A percentile compares a stretch with the other conserved stretches of the same genome.
Evolutionary conservation across 2,329 filamentous ascomycete genomes (phyloP).

Genomic region (Mollisia scopiformis): DNA sequence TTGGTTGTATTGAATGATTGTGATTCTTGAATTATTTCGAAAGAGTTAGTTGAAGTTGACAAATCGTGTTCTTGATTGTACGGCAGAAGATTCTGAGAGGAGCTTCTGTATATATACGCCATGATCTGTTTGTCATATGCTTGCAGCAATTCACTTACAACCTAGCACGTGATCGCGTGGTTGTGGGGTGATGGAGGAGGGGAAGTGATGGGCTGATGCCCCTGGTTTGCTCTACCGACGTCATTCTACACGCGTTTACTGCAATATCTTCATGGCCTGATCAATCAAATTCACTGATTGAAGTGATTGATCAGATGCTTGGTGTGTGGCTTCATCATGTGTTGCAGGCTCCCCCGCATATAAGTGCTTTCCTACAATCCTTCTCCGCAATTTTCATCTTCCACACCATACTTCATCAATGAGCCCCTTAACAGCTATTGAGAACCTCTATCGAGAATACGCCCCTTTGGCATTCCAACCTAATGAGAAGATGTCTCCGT

Average conservation of each 20-base stretch:
- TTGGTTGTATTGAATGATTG: not conserved
- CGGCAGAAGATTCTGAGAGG: not conserved
- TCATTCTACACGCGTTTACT: not conserved
- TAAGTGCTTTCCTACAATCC: not conserved
- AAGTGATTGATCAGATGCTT: not conserved
- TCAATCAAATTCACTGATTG: not conserved
- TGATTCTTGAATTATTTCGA: slow-evolving; percentile 2
- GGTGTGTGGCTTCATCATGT: not conserved
- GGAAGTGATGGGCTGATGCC: slow-evolving; percentile 3
- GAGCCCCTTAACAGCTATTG: not conserved
- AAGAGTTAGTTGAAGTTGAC: not conserved
- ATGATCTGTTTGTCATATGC: slow-evolving; percentile 8
- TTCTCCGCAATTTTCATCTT: not conserved
- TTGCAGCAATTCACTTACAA: not conserved
- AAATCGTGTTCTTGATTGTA: not conserved
- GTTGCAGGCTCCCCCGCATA: not conserved
- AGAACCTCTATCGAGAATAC: not conserved
- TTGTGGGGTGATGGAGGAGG: slow-evolving; percentile 1
- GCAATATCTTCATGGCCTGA: not conserved
- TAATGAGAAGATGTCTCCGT: slow-evolving; percentile 8
- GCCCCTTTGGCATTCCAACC: not conserved
- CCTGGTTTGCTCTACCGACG: not conserved
- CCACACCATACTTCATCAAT: not conserved
- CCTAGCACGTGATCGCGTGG: slow-evolving; percentile 2
- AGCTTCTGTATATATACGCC: not conserved